Evolutionary conservation across 1,139 yeast genomes (phyloP).

Genomic region (Meyerozyma sp.): DNA sequence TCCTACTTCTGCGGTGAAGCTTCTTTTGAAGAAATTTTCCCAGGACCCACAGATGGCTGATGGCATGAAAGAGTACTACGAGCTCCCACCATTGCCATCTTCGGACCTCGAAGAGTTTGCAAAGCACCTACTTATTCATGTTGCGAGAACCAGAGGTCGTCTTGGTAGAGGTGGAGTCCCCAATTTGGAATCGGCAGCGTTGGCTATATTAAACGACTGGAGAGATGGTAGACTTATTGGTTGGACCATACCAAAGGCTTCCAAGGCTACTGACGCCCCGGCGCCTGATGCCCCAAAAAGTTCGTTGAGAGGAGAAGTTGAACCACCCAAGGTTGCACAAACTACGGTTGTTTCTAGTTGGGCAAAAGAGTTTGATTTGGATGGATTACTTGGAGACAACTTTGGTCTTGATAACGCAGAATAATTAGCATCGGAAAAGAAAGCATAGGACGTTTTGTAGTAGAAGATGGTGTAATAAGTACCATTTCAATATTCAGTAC

Average conservation of each 20-base stretch:
- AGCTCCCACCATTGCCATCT: constrained; percentile 76
- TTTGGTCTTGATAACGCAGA: constrained; percentile 17
- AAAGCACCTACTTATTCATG: constrained; percentile 83
- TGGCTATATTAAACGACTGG: constrained; percentile 87
- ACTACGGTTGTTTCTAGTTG: constrained; percentile 83
- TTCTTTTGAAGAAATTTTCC: constrained; percentile 70
- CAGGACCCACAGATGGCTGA: constrained; percentile 71
- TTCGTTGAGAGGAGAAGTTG: constrained; percentile 40
- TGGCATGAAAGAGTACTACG: constrained; percentile 66
- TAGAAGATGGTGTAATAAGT: background rate
- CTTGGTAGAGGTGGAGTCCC: constrained; percentile 92
- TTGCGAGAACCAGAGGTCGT: constrained; percentile 90
- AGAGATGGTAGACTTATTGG: constrained; percentile 92
- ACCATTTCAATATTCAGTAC: background rate
- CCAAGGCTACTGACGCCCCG: constrained; percentile 32
- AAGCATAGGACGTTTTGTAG: background rate
- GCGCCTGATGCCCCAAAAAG: constrained; percentile 35
- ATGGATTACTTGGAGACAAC: constrained; percentile 56
- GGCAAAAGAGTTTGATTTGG: constrained; percentile 93
- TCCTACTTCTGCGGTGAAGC: constrained; percentile 76
- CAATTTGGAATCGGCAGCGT: constrained; percentile 79
- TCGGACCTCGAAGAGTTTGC: constrained; percentile 60
- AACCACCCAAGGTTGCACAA: constrained; percentile 57
- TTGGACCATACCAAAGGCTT: constrained; percentile 80
- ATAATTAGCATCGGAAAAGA: background rate